Evolutionary conservation across 352 stramenopile genomes (phyloP).

Genomic region (Peronosclerospora sorghi): DNA sequence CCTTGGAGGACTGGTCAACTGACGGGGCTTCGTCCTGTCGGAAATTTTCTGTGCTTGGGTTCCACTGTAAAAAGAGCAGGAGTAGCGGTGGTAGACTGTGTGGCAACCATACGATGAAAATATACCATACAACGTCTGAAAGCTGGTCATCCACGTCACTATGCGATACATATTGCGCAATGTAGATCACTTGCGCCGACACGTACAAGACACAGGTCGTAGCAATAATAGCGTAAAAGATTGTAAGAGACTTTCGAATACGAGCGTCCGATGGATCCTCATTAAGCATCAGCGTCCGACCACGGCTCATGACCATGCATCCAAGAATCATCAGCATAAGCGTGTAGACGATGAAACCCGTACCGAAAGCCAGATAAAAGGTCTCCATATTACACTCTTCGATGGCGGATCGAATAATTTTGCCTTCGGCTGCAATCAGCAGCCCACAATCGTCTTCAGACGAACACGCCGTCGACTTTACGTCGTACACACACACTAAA

Average conservation of each 20-base stretch:
- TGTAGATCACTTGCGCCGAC: slow-evolving; percentile 81
- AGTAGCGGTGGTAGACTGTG: slow-evolving; percentile 62
- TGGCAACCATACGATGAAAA: slow-evolving; percentile 81
- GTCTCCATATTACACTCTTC: slow-evolving; percentile 64
- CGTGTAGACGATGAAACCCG: slow-evolving; percentile 75
- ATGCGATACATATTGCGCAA: slow-evolving; percentile 69
- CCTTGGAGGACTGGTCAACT: slow-evolving; percentile 60
- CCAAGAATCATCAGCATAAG: slow-evolving; percentile 77
- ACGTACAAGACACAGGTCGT: slow-evolving; percentile 82
- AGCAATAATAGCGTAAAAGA: slow-evolving; percentile 83
- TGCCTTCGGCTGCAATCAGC: slow-evolving; percentile 52
- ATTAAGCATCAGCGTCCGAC: slow-evolving; percentile 76
- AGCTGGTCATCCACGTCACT: slow-evolving; percentile 46
- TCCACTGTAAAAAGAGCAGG: slow-evolving; percentile 80
- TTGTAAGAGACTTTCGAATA: slow-evolving; percentile 77
- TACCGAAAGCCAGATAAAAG: slow-evolving; percentile 70
- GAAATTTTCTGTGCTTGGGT: slow-evolving; percentile 62
- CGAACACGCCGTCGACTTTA: slow-evolving; percentile 40
- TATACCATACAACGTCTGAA: slow-evolving; percentile 78
- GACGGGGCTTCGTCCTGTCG: slow-evolving; percentile 48
- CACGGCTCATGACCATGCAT: slow-evolving; percentile 81
- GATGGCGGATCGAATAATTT: slow-evolving; percentile 57
- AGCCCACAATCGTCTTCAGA: slow-evolving; percentile 42
- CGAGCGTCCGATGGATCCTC: slow-evolving; percentile 72
- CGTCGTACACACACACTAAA: slow-evolving; percentile 64